Conservation (phyloP, 2,329 filamentous ascomycete genomes). For the Chrysoporthe deuterocubensis region DNA sequence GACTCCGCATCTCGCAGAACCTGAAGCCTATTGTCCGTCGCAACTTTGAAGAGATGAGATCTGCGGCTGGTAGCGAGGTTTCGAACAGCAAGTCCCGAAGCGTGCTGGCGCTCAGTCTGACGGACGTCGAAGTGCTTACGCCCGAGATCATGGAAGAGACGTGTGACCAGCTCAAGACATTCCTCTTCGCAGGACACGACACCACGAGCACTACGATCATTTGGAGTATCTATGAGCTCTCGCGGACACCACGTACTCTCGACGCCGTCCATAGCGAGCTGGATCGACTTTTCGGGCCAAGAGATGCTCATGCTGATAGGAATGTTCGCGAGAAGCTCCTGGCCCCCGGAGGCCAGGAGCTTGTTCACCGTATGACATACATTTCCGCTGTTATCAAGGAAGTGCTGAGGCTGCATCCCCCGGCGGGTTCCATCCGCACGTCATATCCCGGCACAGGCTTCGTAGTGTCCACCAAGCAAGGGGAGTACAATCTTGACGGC, state of each 20-base stretch:
- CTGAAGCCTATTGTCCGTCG: conserved; percentile 32
- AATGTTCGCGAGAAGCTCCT: conserved; percentile 34
- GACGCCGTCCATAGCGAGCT: conserved; percentile 39
- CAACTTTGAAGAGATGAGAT: conserved; percentile 38
- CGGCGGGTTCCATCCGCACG: conserved; percentile 38
- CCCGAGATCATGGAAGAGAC: conserved; percentile 36
- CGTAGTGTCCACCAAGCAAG: conserved; percentile 36
- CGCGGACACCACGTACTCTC: conserved; percentile 36
- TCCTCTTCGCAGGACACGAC: conserved; percentile 47
- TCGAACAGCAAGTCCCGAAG: conserved; percentile 31
- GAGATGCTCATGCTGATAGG: conserved; percentile 32
- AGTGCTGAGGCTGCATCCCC: conserved; percentile 22
- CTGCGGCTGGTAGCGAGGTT: background rate
- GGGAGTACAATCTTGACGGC: conserved; percentile 39
- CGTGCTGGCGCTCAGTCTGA: conserved; percentile 40
- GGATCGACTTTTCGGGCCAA: conserved; percentile 39
- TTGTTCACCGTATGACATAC: conserved; percentile 38
- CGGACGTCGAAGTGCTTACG: conserved; percentile 31
- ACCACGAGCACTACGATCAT: conserved; percentile 43
- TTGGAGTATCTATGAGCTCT: conserved; percentile 44
- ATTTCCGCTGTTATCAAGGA: conserved; percentile 21
- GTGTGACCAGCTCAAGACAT: conserved; percentile 43
- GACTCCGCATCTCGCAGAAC: conserved; percentile 12
- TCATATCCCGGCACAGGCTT: conserved; percentile 35
- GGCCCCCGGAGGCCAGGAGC: conserved; percentile 34